A percentile compares a stretch with the other conserved stretches of the same genome.
These are phyloP conservation scores for Naegleria fowleri DNA, from an alignment of 208 protist genomes.

Conservation along the genomic window DNA sequence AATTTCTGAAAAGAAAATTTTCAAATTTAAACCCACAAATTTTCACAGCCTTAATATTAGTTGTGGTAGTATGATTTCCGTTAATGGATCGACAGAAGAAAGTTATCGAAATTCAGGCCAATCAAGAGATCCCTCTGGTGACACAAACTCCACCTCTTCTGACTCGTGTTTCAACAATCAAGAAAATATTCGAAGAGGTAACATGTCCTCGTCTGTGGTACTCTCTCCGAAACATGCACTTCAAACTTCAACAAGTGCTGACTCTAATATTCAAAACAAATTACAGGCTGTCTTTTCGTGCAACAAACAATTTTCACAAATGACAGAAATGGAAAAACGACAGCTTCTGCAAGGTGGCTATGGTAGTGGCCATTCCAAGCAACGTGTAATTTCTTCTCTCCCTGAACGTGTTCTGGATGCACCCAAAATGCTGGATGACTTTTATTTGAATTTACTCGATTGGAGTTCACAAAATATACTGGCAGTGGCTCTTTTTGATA, in stretches of 20 bases:
- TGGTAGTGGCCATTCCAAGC: neutral
- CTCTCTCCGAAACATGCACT: neutral
- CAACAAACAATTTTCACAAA: neutral
- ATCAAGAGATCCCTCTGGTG: too few relatives aligned
- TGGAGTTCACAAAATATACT: constrained; percentile 59
- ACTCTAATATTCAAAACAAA: neutral
- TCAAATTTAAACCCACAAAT: neutral
- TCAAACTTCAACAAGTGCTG: neutral
- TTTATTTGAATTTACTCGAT: constrained; percentile 84
- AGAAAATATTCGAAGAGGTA: neutral
- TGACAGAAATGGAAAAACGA: neutral
- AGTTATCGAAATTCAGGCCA: too few relatives aligned
- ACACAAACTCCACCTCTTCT: too few relatives aligned
- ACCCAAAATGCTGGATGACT: constrained; percentile 78
- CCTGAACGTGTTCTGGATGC: constrained; percentile 72
- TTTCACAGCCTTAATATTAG: neutral
- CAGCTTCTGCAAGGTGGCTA: neutral
- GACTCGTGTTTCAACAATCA: neutral
- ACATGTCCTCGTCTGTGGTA: neutral
- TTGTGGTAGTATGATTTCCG: too few relatives aligned
- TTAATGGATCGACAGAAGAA: too few relatives aligned
- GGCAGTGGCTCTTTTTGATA: constrained; percentile 65
- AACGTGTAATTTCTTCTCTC: constrained; percentile 41
- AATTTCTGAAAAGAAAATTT: neutral
- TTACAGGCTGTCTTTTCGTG: neutral